Conservation (phyloP, 768 basidiomycete species). For the Boletus edulis region DNA sequence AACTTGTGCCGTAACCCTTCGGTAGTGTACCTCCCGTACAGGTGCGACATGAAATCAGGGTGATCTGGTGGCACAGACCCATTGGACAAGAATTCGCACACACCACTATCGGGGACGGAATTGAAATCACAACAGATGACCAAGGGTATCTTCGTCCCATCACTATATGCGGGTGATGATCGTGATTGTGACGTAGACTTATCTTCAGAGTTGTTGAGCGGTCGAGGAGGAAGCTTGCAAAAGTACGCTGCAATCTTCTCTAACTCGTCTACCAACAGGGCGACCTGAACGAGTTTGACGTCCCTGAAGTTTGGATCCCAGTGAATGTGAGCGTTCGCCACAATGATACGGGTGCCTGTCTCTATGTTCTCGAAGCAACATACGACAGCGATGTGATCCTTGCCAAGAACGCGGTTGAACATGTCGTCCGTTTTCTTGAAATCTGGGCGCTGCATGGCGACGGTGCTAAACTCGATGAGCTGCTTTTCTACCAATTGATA, state of each 20-base stretch:
- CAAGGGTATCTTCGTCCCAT: constrained; percentile 86
- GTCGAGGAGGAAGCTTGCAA: constrained; percentile 73
- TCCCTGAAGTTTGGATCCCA: constrained; percentile 94
- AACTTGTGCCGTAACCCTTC: constrained; percentile 82
- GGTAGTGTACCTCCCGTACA: constrained; percentile 89
- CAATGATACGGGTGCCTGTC: constrained; percentile 84
- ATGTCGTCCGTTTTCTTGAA: constrained; percentile 98
- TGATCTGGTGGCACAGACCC: constrained; percentile 73
- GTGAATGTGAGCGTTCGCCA: constrained; percentile 88
- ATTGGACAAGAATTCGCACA: constrained; percentile 85
- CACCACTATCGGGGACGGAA: constrained; percentile 80
- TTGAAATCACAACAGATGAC: constrained; percentile 97
- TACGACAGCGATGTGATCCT: constrained; percentile 90
- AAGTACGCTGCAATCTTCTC: constrained; percentile 87
- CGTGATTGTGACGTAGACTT: constrained; percentile 33
- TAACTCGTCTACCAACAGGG: constrained; percentile 87
- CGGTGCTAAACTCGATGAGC: constrained; percentile 87
- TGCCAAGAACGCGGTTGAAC: constrained; percentile 97
- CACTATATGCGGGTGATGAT: constrained; percentile 68
- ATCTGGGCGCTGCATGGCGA: constrained; percentile 90
- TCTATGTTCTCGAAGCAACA: constrained; percentile 82
- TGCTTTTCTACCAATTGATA: constrained; percentile 93
- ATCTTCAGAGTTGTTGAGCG: constrained; percentile 37
- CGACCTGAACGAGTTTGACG: constrained; percentile 97
- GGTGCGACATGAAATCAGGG: constrained; percentile 88